Base-by-base conservation (phyloP, 345 rosid genomes). In the Turnera subulata region DNA sequence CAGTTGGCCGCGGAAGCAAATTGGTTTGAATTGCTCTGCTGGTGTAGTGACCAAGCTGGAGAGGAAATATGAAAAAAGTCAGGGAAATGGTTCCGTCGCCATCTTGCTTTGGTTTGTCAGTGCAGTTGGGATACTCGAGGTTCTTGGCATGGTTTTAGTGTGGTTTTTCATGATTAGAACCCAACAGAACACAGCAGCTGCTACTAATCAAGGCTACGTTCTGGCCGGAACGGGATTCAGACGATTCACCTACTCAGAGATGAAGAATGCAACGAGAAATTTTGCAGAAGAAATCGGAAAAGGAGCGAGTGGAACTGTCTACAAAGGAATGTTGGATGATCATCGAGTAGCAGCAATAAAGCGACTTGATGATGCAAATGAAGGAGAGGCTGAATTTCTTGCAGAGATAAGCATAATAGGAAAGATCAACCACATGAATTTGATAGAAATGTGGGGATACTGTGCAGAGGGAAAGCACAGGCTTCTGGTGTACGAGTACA, bases 321-420 rank as follows among this genome's bases (percentile, higher is more conserved):
- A 67, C 47, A 71, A 71, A 45, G 80, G 56, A 11, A 48, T 6
- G 5, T 35, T 76, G 16, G 12, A 61, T 0, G 68, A 71, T 53
- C 13, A 40, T 15, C 29, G 64, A 52, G 48, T 42, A 9, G 71
- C 50, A 13, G 76, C 80, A 11, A 48, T 76, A 45, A 76, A 76
- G 56, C 33, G 37, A 14, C 71, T 76, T 6, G 42, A 59, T 18
- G 73, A 69, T 6, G 45, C 4, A 1, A 35, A 63, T n/a, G 67
- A 64, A 52, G 76, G 73, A 15, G 80, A 71, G 42, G 80, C 63
- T 15, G 80, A 67, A 23, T 75, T 75, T 43, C 53, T 64, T 11
- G 73, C 73, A 39, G 79, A 75, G 65, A 60, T 71, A 18, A 56
- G 69, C 76, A 66, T 69, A 6, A 75, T 75, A 24, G 79, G 73